phyloP scores from a whole-genome alignment of 495 filamentous ascomycete genomes.

The Tuber brumale region DNA sequence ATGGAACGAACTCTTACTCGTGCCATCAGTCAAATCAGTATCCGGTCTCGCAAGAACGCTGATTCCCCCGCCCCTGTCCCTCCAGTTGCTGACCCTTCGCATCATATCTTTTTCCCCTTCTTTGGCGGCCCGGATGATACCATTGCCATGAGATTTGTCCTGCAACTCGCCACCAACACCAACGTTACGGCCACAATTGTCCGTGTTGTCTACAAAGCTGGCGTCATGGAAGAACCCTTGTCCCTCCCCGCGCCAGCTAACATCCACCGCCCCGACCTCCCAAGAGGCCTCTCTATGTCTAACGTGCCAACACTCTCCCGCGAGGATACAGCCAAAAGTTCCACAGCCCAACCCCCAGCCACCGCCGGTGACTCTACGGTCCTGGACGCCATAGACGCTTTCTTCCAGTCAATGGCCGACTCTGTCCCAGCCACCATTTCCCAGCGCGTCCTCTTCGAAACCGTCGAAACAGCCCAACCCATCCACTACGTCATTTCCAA shows the following conservation, averaged over 20 bases:
- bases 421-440: slow-evolving; percentile 55
- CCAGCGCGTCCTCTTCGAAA: slow-evolving; percentile 57
- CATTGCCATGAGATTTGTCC: slow-evolving; percentile 68
- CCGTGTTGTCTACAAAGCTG: slow-evolving; percentile 47
- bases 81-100: slow-evolving; percentile 58
- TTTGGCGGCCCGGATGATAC: slow-evolving; percentile 80
- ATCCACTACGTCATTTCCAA: slow-evolving; percentile 43
- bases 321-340: slow-evolving; percentile 34
- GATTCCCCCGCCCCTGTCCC: slow-evolving; percentile 49
- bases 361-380: slow-evolving; percentile 6
- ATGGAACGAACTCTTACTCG: slow-evolving; percentile 43
- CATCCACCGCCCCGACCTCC: slow-evolving; percentile 17
- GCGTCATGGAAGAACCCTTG: slow-evolving; percentile 40
- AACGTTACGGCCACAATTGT: slow-evolving; percentile 69
- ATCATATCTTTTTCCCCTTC: slow-evolving; percentile 83
- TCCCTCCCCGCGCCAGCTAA: slow-evolving; percentile 39
- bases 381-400: slow-evolving; percentile 49
- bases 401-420: slow-evolving; percentile 59
- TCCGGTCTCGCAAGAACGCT: slow-evolving; percentile 46
- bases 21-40: slow-evolving; percentile 40
- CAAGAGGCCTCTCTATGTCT: slow-evolving; percentile 27
- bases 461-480: slow-evolving; percentile 29
- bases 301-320: slow-evolving; percentile 33
- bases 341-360: slow-evolving; percentile 3
- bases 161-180: slow-evolving; percentile 70